Conservation (phyloP, 1,284 basidiomycete species). For the Sparassis latifolia region DNA sequence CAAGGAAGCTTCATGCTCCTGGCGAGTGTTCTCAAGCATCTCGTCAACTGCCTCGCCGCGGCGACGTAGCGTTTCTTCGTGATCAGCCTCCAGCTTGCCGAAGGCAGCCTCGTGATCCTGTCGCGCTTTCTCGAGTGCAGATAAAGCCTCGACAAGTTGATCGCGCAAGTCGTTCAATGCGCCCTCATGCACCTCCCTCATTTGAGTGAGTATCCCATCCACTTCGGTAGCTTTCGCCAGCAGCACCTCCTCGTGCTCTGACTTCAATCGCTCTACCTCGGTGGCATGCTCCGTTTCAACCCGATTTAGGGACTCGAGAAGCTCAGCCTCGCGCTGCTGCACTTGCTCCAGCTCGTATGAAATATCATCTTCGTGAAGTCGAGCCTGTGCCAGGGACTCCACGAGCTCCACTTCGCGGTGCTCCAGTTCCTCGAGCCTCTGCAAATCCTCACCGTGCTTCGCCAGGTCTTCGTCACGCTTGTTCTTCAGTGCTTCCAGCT, state of each 20-base stretch:
- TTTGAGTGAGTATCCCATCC: slow-evolving; percentile 36
- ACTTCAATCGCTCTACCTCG: slow-evolving; percentile 43
- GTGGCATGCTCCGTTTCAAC: slow-evolving; percentile 31
- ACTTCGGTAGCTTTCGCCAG: slow-evolving; percentile 46
- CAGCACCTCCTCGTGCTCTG: slow-evolving; percentile 49
- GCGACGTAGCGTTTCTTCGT: slow-evolving; percentile 28
- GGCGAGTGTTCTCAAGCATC: slow-evolving; percentile 28
- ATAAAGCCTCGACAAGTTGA: slow-evolving; percentile 24
- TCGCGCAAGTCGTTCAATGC: slow-evolving; percentile 22
- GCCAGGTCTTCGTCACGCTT: slow-evolving; percentile 50
- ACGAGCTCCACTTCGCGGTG: slow-evolving; percentile 50
- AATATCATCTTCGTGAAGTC: slow-evolving; percentile 23
- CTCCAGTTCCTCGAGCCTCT: slow-evolving; percentile 44
- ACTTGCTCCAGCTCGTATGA: slow-evolving; percentile 41
- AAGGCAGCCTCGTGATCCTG: slow-evolving; percentile 30
- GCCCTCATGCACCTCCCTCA: slow-evolving; percentile 37
- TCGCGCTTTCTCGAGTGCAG: slow-evolving; percentile 23
- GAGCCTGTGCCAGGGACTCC: slow-evolving; percentile 40
- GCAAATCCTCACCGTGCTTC: slow-evolving; percentile 21
- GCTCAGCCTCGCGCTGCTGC: slow-evolving; percentile 48
- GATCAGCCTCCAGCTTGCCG: slow-evolving; percentile 29
- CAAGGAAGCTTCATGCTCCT: slow-evolving; percentile 33
- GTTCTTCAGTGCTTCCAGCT: slow-evolving; percentile 67
- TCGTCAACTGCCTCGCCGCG: slow-evolving; percentile 21
- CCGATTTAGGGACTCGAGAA: slow-evolving; percentile 38